A percentile compares a stretch with the other conserved stretches of the same genome.
Evolutionary conservation across 208 protist species (phyloP).

Genomic region (Crithidia bombi): DNA sequence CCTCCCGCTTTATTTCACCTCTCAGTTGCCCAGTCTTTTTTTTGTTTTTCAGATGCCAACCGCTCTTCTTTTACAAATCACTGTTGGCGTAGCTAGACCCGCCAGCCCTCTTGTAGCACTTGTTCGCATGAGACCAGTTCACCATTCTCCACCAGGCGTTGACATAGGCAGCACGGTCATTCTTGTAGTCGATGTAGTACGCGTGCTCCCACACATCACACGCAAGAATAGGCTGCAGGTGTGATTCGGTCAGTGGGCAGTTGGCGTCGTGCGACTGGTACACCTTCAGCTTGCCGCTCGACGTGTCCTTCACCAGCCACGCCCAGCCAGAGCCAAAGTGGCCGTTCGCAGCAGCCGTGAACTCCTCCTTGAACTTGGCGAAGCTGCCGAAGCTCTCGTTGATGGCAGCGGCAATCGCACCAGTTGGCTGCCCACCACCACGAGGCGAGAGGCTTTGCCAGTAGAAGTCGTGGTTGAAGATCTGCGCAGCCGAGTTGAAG

Average conservation of each 20-base stretch:
- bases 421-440: slow-evolving; percentile 65
- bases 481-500: slow-evolving; percentile 94
- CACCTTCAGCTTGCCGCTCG: slow-evolving; percentile 83
- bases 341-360: slow-evolving; percentile 77
- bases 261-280: slow-evolving; percentile 82
- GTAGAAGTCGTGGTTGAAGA: slow-evolving; percentile 96
- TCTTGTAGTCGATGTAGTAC: slow-evolving; percentile 96
- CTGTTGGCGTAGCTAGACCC: background rate
- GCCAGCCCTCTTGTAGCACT: slow-evolving; percentile 10
- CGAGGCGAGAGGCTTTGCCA: slow-evolving; percentile 86
- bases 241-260: slow-evolving; percentile 71
- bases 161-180: slow-evolving; percentile 91
- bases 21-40: no score
- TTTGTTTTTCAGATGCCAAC: no score
- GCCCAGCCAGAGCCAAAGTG: slow-evolving; percentile 96
- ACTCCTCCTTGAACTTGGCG: slow-evolving; percentile 94
- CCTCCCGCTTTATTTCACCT: no score
- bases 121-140: slow-evolving; percentile 95
- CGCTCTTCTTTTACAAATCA: slow-evolving; percentile 1
- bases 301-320: slow-evolving; percentile 92
- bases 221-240: slow-evolving; percentile 81
- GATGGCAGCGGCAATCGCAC: slow-evolving; percentile 75
- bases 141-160: slow-evolving; percentile 93
- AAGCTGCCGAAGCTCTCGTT: slow-evolving; percentile 84
- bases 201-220: slow-evolving; percentile 96